These are phyloP conservation scores for Phytophthora fragariaefolia DNA, from an alignment of 352 stramenopile species.

Conservation along the genomic window DNA sequence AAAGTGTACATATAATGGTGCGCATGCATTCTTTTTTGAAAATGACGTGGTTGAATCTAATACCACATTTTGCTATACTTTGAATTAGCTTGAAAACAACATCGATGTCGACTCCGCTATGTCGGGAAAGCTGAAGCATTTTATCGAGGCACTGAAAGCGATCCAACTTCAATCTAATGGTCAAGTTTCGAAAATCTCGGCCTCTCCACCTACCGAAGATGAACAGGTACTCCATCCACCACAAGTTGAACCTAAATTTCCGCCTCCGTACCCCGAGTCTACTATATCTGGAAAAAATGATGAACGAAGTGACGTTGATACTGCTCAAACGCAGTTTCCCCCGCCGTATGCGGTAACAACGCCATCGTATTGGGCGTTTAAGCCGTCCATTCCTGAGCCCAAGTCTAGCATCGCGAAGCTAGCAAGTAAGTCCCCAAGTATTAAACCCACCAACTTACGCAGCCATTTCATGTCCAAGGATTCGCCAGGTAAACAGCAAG, in stretches of 20 bases:
- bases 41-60: background rate
- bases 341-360: constrained; percentile 44
- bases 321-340: constrained; percentile 29
- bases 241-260: constrained; percentile 26
- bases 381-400: constrained; percentile 28
- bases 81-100: constrained; percentile 35
- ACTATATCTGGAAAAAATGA: constrained; percentile 22
- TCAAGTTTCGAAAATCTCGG: background rate
- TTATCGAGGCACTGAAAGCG: constrained; percentile 42
- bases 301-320: constrained; percentile 16
- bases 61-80: background rate
- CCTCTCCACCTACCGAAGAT: background rate
- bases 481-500: constrained; percentile 20
- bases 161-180: constrained; percentile 19
- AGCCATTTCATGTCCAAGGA: constrained; percentile 29
- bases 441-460: constrained; percentile 14
- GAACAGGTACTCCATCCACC: constrained; percentile 1
- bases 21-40: background rate
- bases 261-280: constrained; percentile 51
- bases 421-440: constrained; percentile 23
- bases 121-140: constrained; percentile 38
- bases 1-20: constrained; percentile 30
- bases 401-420: constrained; percentile 36
- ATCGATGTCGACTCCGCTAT: constrained; percentile 37
- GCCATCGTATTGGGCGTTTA: constrained; percentile 41